phyloP scores from a whole-genome alignment of 495 filamentous ascomycete species.

The Xylaria venustula region DNA sequence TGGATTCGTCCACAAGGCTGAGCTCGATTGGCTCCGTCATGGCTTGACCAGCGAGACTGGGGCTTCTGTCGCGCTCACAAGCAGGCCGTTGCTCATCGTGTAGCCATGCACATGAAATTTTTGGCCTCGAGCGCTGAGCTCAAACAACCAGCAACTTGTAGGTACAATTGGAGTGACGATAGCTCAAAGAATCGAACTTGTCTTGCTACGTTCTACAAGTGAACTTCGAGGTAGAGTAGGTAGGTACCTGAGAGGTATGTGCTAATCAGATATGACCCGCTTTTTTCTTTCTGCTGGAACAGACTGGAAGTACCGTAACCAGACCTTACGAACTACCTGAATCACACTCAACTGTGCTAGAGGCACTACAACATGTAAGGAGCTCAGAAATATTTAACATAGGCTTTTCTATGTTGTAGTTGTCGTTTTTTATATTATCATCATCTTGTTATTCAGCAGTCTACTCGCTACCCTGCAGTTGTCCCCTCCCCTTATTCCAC shows the following conservation, averaged over 20 bases:
- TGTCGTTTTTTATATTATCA: not conserved
- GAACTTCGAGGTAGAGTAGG: too few relatives aligned
- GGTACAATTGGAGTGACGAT: too few relatives aligned
- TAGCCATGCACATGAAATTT: not conserved
- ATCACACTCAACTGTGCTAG: too few relatives aligned
- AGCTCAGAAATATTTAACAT: not conserved
- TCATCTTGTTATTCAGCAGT: not conserved
- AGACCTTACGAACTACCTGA: too few relatives aligned
- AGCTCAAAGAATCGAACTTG: too few relatives aligned
- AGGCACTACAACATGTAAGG: too few relatives aligned
- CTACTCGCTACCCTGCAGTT: not conserved
- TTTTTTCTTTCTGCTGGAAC: not conserved
- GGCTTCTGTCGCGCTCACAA: constrained; percentile 1
- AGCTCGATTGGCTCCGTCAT: constrained; percentile 35
- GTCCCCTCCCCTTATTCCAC: not conserved
- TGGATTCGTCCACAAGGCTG: constrained; percentile 41
- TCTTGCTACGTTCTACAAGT: too few relatives aligned
- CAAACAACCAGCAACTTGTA: not conserved
- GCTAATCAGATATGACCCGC: not conserved
- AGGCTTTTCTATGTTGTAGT: not conserved
- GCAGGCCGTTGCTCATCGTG: constrained; percentile 19
- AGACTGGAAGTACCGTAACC: too few relatives aligned
- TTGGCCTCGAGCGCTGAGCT: too few relatives aligned
- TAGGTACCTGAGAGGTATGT: too few relatives aligned
- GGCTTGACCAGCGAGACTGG: constrained; percentile 11